Percentiles rank a stretch among this genome's conserved stretches.
phyloP scores from a whole-genome alignment of 148 eudicot species.

The Rhododendron ferrugineum region DNA sequence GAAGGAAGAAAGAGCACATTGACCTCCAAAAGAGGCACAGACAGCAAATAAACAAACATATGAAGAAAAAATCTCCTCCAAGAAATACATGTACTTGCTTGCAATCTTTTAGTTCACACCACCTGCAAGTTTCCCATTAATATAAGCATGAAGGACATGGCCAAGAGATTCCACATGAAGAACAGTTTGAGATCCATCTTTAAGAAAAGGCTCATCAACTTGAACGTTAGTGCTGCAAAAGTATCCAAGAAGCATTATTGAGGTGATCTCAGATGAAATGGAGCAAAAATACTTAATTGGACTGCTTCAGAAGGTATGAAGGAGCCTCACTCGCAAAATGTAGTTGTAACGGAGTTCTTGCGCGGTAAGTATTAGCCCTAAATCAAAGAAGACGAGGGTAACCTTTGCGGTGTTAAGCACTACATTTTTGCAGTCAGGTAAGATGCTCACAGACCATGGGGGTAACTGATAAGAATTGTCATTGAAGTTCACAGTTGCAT shows the following conservation, averaged over 20 bases:
- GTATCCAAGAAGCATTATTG: conserved; percentile 1
- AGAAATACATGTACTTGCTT: neutral
- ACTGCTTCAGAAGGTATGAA: too few relatives aligned
- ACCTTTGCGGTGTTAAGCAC: too few relatives aligned
- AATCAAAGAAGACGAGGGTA: too few relatives aligned
- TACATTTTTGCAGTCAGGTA: too few relatives aligned
- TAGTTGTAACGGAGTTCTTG: too few relatives aligned
- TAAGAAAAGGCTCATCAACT: conserved; percentile 62
- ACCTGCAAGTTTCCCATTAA: conserved; percentile 82
- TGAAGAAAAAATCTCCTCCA: neutral
- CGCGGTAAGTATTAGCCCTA: too few relatives aligned
- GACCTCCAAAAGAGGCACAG: neutral
- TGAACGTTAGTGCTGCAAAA: conserved; percentile 45
- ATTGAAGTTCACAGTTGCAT: too few relatives aligned
- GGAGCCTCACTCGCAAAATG: too few relatives aligned
- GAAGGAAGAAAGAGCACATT: neutral
- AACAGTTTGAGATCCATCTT: conserved; percentile 59
- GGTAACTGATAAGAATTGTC: too few relatives aligned
- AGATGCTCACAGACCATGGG: too few relatives aligned
- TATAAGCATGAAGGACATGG: conserved; percentile 71
- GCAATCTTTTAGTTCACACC: conserved; percentile 1
- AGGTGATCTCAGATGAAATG: too few relatives aligned
- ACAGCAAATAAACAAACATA: neutral
- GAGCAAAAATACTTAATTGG: too few relatives aligned
- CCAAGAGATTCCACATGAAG: conserved; percentile 82